Conservation (phyloP, 805 yeast genomes). For the Starmerella floris region DNA sequence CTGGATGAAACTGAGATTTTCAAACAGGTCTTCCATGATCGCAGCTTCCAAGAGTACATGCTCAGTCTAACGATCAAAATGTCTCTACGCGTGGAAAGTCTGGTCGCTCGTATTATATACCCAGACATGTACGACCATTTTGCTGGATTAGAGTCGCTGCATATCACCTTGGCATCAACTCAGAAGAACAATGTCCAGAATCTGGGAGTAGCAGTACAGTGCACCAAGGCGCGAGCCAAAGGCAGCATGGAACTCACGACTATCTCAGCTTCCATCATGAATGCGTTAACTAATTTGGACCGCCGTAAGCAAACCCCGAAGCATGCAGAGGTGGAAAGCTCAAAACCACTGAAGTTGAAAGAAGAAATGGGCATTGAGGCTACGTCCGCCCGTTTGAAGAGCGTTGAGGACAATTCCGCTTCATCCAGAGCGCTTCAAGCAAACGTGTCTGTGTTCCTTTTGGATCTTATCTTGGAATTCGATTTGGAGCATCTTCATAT, state of each 20-base stretch:
- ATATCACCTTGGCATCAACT: conserved; percentile 7
- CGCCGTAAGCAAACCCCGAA: background rate
- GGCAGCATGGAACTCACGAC: conserved; percentile 18
- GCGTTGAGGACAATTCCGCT: background rate
- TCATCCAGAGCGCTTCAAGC: conserved; percentile 9
- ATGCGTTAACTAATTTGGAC: background rate
- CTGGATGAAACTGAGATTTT: conserved; percentile 22
- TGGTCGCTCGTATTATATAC: conserved; percentile 14
- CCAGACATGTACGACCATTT: conserved; percentile 13
- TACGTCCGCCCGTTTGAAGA: background rate
- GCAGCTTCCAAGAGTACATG: conserved; percentile 13
- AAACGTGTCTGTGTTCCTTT: conserved; percentile 13
- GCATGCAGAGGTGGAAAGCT: background rate
- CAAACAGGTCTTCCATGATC: conserved; percentile 12
- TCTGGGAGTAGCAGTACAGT: conserved; percentile 15
- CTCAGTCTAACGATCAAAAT: conserved; percentile 10
- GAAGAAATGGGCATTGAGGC: background rate
- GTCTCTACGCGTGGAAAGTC: conserved; percentile 8
- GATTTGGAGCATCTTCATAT: conserved; percentile 13
- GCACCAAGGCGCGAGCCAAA: conserved; percentile 19
- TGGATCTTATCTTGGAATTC: conserved; percentile 15
- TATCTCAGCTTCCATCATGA: conserved; percentile 10
- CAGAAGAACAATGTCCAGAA: conserved; percentile 13
- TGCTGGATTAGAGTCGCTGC: conserved; percentile 10
- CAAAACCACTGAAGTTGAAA: background rate